Base-by-base conservation (phyloP, 768 basidiomycete species). In the Gloeopeniophorella convolvens region DNA sequence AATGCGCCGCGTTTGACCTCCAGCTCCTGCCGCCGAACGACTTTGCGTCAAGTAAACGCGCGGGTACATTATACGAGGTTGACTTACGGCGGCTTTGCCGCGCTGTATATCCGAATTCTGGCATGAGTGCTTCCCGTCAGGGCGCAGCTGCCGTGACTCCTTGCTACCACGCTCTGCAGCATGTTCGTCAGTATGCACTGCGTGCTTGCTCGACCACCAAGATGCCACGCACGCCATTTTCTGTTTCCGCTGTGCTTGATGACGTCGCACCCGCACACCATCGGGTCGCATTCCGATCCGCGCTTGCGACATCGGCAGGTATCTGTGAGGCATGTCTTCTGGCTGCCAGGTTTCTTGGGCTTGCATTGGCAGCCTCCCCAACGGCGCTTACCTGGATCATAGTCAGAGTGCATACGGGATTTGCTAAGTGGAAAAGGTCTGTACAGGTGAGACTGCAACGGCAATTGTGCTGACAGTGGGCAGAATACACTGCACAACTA, bases 251-350 rank as follows among this genome's bases (percentile, higher is more conserved):
- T 13, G 18, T 7, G 23, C 79, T 62, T 72, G 46, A 73, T 68
- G 53, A 69, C 65, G 59, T 83, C 83, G 11, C 66, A 66, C 10
- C 58, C 5, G 53, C 86, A 89, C 8, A 85, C 50, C 30, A 79
- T 78, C 3, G 83, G 82, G 62, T 86, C 83, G 51, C 86, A 89
- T 61, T 88, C 86, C 30, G 79, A 70, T 8, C 66, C 59, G 0
- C 71, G 66, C 18, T 57, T 63, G 42, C 64, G 68, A 59, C 85
- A 89, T 8, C 74, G 71, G 56, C 85, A 88, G 4, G 64, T 65
- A 15, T 35, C 12, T 60, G 55, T 2, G 65, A 72, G n/a, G 60
- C 62, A 64, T 70, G 78, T 16, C 57, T 60, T 42, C 4, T 11
- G 24, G 10, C 16, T 40, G 30, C 45, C 56, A 62, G 16, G 47